Evolutionary conservation across 345 rosid species (phyloP).

Genomic region (Clausena lansium): DNA sequence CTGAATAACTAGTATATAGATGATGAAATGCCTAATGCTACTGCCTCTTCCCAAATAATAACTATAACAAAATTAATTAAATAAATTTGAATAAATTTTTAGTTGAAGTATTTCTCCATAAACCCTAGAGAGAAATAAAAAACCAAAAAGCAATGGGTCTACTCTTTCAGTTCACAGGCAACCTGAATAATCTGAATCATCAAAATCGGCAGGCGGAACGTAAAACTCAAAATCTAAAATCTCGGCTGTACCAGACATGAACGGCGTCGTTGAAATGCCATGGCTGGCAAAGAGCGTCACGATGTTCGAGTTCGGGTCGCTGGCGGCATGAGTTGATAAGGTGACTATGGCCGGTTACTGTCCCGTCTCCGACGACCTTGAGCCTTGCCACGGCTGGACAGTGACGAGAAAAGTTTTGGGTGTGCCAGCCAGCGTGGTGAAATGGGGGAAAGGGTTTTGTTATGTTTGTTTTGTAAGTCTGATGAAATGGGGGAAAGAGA

Average conservation of each 20-base stretch:
- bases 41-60: too few species aligned
- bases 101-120: neutral
- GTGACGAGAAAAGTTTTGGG: too few species aligned
- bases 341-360: slow-evolving; percentile 82
- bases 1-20: too few species aligned
- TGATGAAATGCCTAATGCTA: too few species aligned
- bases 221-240: slow-evolving; percentile 16
- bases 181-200: slow-evolving; percentile 28
- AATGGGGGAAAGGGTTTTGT: too few species aligned
- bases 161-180: slow-evolving; percentile 73
- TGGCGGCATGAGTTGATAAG: slow-evolving; percentile 61
- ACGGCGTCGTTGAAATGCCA: slow-evolving; percentile 82
- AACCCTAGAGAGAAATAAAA: neutral
- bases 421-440: too few species aligned
- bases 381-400: too few species aligned
- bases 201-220: slow-evolving; percentile 25
- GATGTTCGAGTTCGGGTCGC: slow-evolving; percentile 86
- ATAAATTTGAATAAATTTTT: too few species aligned
- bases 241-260: slow-evolving; percentile 52
- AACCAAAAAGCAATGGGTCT: slow-evolving; percentile 53
- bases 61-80: too few species aligned
- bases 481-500: too few species aligned
- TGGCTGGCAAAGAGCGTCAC: slow-evolving; percentile 61
- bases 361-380: too few species aligned
- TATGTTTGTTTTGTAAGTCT: too few species aligned